Evolutionary conservation across 139 green algal species (phyloP).

Genomic region (Volvox reticuliferus): DNA sequence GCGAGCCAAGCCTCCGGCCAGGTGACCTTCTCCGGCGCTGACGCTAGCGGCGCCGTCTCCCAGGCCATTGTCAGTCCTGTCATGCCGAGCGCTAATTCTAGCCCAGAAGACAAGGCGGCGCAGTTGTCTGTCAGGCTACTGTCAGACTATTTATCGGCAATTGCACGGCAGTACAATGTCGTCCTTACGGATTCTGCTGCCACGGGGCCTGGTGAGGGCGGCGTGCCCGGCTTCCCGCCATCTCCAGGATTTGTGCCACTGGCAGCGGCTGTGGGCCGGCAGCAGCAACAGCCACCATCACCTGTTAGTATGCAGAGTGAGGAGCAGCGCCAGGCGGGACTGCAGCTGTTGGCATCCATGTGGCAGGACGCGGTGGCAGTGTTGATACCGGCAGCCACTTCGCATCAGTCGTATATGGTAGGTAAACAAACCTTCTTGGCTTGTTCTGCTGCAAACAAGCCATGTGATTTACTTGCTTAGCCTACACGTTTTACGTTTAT

Average conservation of each 20-base stretch:
- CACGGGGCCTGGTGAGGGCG: not conserved
- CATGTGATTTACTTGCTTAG: too few species aligned
- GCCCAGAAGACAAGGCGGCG: slow-evolving; percentile 67
- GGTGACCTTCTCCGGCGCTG: not conserved
- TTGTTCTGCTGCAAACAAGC: too few species aligned
- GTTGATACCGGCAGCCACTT: slow-evolving; percentile 45
- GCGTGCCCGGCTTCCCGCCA: not conserved
- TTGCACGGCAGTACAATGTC: not conserved
- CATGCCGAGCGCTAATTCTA: slow-evolving; percentile 21
- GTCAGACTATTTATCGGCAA: slow-evolving; percentile 43
- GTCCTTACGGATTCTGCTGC: not conserved
- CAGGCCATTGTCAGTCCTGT: not conserved
- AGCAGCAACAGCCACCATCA: not conserved
- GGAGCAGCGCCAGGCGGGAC: slow-evolving; percentile 24
- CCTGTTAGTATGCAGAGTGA: not conserved
- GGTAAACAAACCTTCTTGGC: too few species aligned
- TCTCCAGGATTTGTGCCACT: not conserved
- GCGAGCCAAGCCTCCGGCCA: not conserved
- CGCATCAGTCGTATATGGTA: slow-evolving; percentile 62
- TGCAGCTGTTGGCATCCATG: slow-evolving; percentile 31
- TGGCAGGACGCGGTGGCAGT: slow-evolving; percentile 49
- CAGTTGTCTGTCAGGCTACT: slow-evolving; percentile 64
- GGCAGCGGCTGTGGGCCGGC: slow-evolving; percentile 6
- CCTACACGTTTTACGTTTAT: too few species aligned
- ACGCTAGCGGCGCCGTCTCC: not conserved